Conservation (phyloP, 78 protist genomes). For the Chrysochromulina tobinii region DNA sequence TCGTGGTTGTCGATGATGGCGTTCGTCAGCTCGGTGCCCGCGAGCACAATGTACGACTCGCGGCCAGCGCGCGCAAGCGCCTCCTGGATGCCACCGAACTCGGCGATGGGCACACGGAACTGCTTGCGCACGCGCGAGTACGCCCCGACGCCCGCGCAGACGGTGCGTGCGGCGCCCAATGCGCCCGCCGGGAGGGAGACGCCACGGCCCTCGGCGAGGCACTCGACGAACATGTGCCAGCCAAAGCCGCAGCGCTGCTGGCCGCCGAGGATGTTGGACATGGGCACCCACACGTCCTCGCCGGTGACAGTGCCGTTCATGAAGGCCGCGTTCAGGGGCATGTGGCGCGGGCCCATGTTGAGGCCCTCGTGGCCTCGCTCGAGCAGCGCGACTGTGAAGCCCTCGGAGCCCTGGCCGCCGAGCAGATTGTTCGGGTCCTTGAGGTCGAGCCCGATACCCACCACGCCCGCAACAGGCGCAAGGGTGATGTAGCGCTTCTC, state of each 20-base stretch:
- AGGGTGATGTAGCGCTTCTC: slow-evolving; percentile 60
- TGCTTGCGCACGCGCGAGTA: slow-evolving; percentile 67
- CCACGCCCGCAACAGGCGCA: slow-evolving; percentile 56
- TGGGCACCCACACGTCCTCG: slow-evolving; percentile 54
- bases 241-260: slow-evolving; percentile 52
- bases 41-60: slow-evolving; percentile 23
- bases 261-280: slow-evolving; percentile 52
- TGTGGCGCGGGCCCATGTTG: slow-evolving; percentile 47
- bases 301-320: slow-evolving; percentile 61
- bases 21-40: slow-evolving; percentile 18
- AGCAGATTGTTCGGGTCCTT: not conserved
- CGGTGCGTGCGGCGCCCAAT: slow-evolving; percentile 6
- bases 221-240: slow-evolving; percentile 61
- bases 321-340: slow-evolving; percentile 35
- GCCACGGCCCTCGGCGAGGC: slow-evolving; percentile 57
- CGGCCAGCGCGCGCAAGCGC: slow-evolving; percentile 34
- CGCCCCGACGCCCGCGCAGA: slow-evolving; percentile 38
- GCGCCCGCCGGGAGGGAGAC: slow-evolving; percentile 47
- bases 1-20: slow-evolving; percentile 40
- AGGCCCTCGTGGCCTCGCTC: slow-evolving; percentile 40
- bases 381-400: slow-evolving; percentile 58
- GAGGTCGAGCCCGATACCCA: slow-evolving; percentile 52
- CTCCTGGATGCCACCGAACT: slow-evolving; percentile 62
- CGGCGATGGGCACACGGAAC: slow-evolving; percentile 62
- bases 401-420: slow-evolving; percentile 34